Percentiles rank a stretch among this genome's conserved stretches.
Evolutionary conservation across 768 basidiomycete genomes (phyloP).

Genomic region (Tephrocybe sp.): DNA sequence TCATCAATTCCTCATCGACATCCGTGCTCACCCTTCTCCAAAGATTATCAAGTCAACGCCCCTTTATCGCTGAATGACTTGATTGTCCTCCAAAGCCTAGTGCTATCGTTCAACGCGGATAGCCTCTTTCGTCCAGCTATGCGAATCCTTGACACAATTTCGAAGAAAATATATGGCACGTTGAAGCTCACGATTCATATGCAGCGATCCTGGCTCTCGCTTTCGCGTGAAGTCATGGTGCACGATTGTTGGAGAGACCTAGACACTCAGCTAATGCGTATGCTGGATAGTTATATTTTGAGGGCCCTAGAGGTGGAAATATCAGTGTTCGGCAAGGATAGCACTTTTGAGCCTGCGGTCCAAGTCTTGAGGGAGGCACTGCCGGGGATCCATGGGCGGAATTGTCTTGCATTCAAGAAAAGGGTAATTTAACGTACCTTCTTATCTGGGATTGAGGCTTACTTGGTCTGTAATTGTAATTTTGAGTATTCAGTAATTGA

Average conservation of each 20-base stretch:
- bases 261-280: background rate
- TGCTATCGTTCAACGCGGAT: background rate
- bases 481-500: too few relatives aligned
- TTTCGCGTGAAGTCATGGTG: background rate
- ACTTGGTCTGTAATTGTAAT: too few relatives aligned
- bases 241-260: background rate
- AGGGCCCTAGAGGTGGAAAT: background rate
- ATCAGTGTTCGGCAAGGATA: background rate
- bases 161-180: background rate
- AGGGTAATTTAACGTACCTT: background rate
- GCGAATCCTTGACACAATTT: slow-evolving; percentile 1
- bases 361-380: background rate
- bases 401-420: background rate
- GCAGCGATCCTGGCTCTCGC: background rate
- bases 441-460: too few relatives aligned
- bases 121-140: background rate
- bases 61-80: background rate
- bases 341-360: background rate
- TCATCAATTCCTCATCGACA: too few relatives aligned
- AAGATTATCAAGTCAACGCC: background rate
- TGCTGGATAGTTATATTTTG: background rate
- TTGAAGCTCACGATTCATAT: background rate
- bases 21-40: background rate
- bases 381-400: background rate
- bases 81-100: background rate